Base-by-base conservation (phyloP, 108 stramenopile genomes). In the Cylindrotheca fusiformis region DNA sequence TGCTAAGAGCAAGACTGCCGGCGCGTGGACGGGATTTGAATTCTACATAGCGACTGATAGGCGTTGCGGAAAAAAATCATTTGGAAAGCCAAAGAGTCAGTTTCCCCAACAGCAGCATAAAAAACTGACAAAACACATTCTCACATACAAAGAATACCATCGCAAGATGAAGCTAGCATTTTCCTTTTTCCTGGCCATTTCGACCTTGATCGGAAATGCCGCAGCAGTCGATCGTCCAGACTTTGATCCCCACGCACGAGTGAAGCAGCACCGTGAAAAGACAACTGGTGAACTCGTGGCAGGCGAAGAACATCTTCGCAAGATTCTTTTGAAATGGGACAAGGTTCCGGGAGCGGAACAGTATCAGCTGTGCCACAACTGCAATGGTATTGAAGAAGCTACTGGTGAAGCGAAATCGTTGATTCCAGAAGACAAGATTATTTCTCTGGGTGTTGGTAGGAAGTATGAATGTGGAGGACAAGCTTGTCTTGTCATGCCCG, bases 341-440 rank as follows among this genome's bases (percentile, higher is more conserved):
- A 1, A 49, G 10, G 53, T 66, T 1, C 44, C 32, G 27, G 53
- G 32, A 17, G 75, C 75, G 18, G 28, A 36, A 4, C 24, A 14
- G 29, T 76, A 76, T 36, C 50, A 76, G 52, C 50, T 76, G n/a
- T 76, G 75, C 56, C 75, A 76, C 55, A 61, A 76, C 1, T 76
- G 75, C 50, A 17, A 53, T 5, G n/a, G 25, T 24, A 26, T 29
- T 2, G 45, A 8, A 21, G 68, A 69, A 20, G 67, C 30, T 3
- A 61, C 67, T 29, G 67, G 67, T 3, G 72, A 41, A 6, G 52
- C 17, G 23, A 33, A 49, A 28, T n/a, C 44, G 52, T 61, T 33
- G 20, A 29, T 50, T 20, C 27, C 14, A 12, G 21, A 27, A 36
- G 59, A 26, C 25, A 63, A 48, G 22, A 47, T 57, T 27, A 26